Base-by-base conservation (phyloP, 495 filamentous ascomycete genomes). In the Podospora comata region DNA sequence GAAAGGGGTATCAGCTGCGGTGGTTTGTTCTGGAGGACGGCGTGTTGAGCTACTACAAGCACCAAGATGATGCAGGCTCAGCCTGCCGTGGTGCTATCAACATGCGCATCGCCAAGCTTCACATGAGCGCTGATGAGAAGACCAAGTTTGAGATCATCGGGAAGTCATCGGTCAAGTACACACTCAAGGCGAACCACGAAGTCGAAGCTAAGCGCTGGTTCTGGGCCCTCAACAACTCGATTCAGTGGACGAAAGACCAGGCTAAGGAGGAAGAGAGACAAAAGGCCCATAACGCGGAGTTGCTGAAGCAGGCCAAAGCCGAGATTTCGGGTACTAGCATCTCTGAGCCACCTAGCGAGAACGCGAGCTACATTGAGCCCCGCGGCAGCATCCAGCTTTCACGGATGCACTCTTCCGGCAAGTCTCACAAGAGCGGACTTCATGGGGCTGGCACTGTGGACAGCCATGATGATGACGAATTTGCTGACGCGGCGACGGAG, bases 1-100 rank as follows among this genome's bases (percentile, higher is more conserved):
- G 94, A 9, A 92, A 88, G 73, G 95, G 95, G 4, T 98, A 95
- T 80, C 97, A 99, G 80, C 80, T 99, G 64, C 86, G 95, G 60
- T 99, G 94, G 93, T 99, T 99, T 78, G 96, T 98, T 0, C 85
- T 99, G 26, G 95, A 99, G 73, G 96, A 98, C 75, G 95, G 95
- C 18, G 96, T 99, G 19, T 78, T 99, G 71, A 98, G 95, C 76
- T 99, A 99, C 78, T 99, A 98, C 81, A 99, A 99, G 79, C 92
- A 99, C 76, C 95, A 99, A 80, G 94, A 99, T 76, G 95, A 98
- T 76, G 88, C 91, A 39, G 92, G 92, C 13, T 93, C 91, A 19
- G 92, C 95, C 61, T 99, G 95, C 78, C 93, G 95, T 60, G 95
- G 95, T 67, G 95, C 95, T 28, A 97, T 99, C 77, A 98, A 97